These are phyloP conservation scores for Didymella pomorum DNA, from an alignment of 2,329 filamentous ascomycete species.

Conservation along the genomic window DNA sequence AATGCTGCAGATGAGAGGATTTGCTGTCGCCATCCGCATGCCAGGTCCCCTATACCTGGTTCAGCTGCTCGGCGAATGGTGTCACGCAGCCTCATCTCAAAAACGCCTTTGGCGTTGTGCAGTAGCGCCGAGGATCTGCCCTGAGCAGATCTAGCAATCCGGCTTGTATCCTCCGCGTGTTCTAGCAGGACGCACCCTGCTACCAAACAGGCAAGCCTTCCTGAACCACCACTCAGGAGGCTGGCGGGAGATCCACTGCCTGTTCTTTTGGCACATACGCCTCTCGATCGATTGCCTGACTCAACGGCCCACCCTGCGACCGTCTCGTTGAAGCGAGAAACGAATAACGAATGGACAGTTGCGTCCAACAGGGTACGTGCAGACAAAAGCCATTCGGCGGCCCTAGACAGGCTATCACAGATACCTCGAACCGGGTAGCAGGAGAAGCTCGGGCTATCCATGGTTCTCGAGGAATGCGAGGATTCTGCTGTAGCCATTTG, in stretches of 20 bases:
- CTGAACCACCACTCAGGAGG: conserved; percentile 25
- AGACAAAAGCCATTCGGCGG: not conserved
- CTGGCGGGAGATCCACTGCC: conserved; percentile 33
- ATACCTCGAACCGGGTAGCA: conserved; percentile 8
- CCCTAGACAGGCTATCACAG: conserved; percentile 3
- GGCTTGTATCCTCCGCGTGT: conserved; percentile 29
- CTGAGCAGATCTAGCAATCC: conserved; percentile 19
- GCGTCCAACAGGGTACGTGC: conserved; percentile 20
- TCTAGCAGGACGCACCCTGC: conserved; percentile 27
- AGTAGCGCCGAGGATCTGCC: conserved; percentile 29
- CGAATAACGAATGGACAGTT: conserved; percentile 20
- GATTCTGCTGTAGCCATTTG: not conserved
- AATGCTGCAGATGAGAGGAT: conserved; percentile 35
- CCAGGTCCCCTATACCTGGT: conserved; percentile 37
- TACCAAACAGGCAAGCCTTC: conserved; percentile 29
- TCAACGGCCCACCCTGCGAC: conserved; percentile 34
- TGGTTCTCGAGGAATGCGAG: not conserved
- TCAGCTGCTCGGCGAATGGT: conserved; percentile 36
- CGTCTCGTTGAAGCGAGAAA: conserved; percentile 28
- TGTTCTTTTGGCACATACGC: conserved; percentile 26
- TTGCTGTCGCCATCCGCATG: conserved; percentile 29
- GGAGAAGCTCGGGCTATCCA: conserved; percentile 40
- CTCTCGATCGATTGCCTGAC: conserved; percentile 24
- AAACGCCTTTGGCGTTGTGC: conserved; percentile 30
- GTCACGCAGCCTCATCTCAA: conserved; percentile 44